These are phyloP conservation scores for Pigoraptor vietnamica DNA, from an alignment of 78 protist genomes.

Conservation along the genomic window DNA sequence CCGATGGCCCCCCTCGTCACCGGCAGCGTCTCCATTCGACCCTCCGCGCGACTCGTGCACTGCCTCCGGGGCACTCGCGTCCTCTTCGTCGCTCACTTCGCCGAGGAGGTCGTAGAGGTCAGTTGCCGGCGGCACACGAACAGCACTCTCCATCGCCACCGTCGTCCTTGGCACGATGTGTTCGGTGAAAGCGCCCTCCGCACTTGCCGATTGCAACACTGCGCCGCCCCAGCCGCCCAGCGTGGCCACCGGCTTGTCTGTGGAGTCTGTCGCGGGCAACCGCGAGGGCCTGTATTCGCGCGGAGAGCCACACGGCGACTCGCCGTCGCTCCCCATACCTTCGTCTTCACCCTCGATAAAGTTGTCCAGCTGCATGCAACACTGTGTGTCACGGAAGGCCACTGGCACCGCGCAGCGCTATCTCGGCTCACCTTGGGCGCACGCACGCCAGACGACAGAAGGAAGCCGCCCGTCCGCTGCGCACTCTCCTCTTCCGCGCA, in stretches of 20 bases:
- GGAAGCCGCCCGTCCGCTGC: neutral
- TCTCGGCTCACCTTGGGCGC: neutral
- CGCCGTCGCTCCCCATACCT: neutral
- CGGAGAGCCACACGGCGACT: no score
- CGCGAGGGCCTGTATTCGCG: neutral
- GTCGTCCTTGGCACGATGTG: no score
- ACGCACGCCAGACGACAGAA: neutral
- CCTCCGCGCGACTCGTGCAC: no score
- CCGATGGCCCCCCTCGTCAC: neutral
- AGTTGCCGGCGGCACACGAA: neutral
- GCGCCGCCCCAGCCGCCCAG: no score
- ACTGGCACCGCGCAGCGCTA: neutral
- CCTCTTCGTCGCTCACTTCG: neutral
- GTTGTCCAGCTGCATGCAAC: neutral
- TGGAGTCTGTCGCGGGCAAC: no score
- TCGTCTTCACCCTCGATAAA: neutral
- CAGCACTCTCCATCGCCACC: neutral
- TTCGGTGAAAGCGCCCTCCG: no score
- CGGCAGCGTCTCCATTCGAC: no score
- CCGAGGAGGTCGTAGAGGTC: neutral
- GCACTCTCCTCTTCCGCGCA: neutral
- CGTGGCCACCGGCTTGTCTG: no score
- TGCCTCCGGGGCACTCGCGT: no score
- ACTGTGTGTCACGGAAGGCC: neutral
- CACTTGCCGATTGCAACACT: no score